phyloP scores from a whole-genome alignment of 2,329 filamentous ascomycete genomes.

The Nemania diffusa region DNA sequence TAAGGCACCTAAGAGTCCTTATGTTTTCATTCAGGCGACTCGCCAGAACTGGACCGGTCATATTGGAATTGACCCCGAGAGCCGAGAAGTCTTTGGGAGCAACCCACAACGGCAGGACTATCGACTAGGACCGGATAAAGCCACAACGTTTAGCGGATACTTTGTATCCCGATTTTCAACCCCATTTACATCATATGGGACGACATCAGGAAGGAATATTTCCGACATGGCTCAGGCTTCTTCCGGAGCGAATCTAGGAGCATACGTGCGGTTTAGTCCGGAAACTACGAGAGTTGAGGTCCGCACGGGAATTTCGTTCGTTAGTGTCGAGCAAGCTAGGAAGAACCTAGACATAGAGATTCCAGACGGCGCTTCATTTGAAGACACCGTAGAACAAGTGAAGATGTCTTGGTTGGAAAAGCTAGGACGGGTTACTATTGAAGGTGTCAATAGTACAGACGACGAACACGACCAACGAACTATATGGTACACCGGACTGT shows the following conservation, averaged over 20 bases:
- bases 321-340: constrained; percentile 59
- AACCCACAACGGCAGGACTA: constrained; percentile 61
- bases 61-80: constrained; percentile 51
- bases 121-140: constrained; percentile 55
- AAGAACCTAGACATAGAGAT: constrained; percentile 57
- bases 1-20: constrained; percentile 42
- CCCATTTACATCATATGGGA: constrained; percentile 53
- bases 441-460: constrained; percentile 56
- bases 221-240: constrained; percentile 38
- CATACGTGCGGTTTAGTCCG: constrained; percentile 54
- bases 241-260: constrained; percentile 51
- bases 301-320: constrained; percentile 59
- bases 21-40: constrained; percentile 57
- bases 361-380: constrained; percentile 51
- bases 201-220: constrained; percentile 47
- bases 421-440: constrained; percentile 55
- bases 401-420: constrained; percentile 59
- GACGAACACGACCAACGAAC: constrained; percentile 55
- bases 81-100: constrained; percentile 54
- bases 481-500: constrained; percentile 59
- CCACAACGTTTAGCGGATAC: constrained; percentile 55
- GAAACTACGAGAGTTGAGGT: constrained; percentile 52
- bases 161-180: constrained; percentile 60
- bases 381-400: constrained; percentile 52
- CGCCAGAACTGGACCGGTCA: constrained; percentile 59